phyloP scores from a whole-genome alignment of 2,329 filamentous ascomycete genomes.

The Mariannaea sp. region DNA sequence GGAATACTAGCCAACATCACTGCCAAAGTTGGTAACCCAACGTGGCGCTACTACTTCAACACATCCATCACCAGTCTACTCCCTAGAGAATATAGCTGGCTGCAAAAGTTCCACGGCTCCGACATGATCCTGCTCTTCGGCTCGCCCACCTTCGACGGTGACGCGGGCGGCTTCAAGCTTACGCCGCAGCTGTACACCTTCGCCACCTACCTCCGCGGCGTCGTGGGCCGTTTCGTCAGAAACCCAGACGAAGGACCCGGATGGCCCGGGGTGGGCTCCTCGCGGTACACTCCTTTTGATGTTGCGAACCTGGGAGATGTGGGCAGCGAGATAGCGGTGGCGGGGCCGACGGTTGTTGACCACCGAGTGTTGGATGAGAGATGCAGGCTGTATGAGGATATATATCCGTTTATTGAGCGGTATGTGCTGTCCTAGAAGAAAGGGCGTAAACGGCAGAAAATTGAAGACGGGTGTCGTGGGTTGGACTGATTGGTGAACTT shows the following conservation, averaged over 20 bases:
- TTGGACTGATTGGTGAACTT: too few relatives aligned
- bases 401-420: conserved; percentile 25
- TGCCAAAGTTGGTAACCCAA: conserved; percentile 22
- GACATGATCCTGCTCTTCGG: conserved; percentile 35
- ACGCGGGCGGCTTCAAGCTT: conserved; percentile 3
- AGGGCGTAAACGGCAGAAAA: not conserved
- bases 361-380: conserved; percentile 23
- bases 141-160: conserved; percentile 23
- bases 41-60: conserved; percentile 39
- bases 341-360: conserved; percentile 27
- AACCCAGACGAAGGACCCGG: conserved; percentile 32
- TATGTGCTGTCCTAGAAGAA: conserved; percentile 11
- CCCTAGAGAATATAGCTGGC: conserved; percentile 26
- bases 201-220: conserved; percentile 31
- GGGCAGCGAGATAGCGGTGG: conserved; percentile 1
- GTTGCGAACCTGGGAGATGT: conserved; percentile 31
- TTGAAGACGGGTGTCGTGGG: not conserved
- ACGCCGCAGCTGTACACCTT: conserved; percentile 32
- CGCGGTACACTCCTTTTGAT: conserved; percentile 28
- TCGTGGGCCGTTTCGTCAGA: conserved; percentile 33
- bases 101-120: conserved; percentile 36
- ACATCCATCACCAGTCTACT: conserved; percentile 30
- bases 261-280: conserved; percentile 35
- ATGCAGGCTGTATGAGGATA: conserved; percentile 27
- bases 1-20: conserved; percentile 31